phyloP scores from a whole-genome alignment of 2,329 filamentous ascomycete genomes.

The Colletotrichum falcatum region DNA sequence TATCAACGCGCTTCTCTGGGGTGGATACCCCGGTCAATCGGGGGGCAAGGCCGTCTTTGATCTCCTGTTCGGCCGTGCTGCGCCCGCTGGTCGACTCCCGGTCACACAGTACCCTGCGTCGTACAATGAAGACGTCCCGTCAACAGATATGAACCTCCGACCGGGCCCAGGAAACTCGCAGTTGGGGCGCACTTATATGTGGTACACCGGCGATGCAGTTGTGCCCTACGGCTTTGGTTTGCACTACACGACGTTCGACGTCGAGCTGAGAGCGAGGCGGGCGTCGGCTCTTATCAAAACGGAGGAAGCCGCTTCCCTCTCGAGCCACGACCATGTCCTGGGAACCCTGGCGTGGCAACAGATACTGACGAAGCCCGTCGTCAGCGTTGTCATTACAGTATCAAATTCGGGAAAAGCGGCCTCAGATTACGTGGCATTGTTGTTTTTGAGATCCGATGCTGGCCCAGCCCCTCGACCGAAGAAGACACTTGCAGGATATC shows the following conservation, averaged over 20 bases:
- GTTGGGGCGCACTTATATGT: conserved; percentile 64
- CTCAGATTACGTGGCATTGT: conserved; percentile 66
- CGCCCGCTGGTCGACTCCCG: conserved; percentile 66
- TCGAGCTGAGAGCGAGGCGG: conserved; percentile 24
- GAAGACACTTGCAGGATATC: conserved; percentile 65
- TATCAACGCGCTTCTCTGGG: conserved; percentile 67
- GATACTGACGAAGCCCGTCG: conserved; percentile 11
- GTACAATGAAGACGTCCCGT: conserved; percentile 62
- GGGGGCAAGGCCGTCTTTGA: conserved; percentile 68
- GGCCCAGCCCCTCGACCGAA: conserved; percentile 63
- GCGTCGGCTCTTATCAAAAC: not conserved
- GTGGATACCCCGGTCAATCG: conserved; percentile 69
- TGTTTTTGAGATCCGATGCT: conserved; percentile 59
- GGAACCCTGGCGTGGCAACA: conserved; percentile 12
- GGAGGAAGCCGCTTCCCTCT: not conserved
- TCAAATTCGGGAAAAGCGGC: conserved; percentile 58
- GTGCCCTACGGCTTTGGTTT: conserved; percentile 67
- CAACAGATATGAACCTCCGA: conserved; percentile 68
- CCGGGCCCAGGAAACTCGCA: conserved; percentile 57
- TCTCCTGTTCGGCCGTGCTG: conserved; percentile 61
- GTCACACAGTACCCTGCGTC: conserved; percentile 66
- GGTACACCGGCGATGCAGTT: conserved; percentile 62
- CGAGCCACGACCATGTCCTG: not conserved
- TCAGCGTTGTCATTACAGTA: conserved; percentile 56
- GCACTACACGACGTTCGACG: conserved; percentile 68